A percentile compares a stretch with the other conserved stretches of the same genome.
Evolutionary conservation across 495 filamentous ascomycete genomes (phyloP).

Genomic region (Aspergillus bertholletiae): DNA sequence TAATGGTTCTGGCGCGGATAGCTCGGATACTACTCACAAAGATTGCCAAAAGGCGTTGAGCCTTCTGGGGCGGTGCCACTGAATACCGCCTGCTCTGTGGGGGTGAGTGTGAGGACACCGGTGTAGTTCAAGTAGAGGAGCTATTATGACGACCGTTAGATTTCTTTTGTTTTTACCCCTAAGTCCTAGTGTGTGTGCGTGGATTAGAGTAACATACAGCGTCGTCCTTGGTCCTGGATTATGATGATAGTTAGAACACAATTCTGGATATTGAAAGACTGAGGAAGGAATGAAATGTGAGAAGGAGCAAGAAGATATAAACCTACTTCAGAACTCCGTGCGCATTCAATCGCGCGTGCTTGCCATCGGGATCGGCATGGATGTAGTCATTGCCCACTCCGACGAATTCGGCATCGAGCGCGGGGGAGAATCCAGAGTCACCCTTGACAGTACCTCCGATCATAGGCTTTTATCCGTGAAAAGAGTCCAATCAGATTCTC

Average conservation of each 20-base stretch:
- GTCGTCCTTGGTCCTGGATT: constrained; percentile 23
- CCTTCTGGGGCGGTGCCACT: constrained; percentile 39
- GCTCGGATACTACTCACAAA: constrained; percentile 57
- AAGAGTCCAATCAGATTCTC: background rate
- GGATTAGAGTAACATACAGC: constrained; percentile 17
- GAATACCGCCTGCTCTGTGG: constrained; percentile 39
- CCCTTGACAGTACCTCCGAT: constrained; percentile 39
- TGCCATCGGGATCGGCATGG: constrained; percentile 43
- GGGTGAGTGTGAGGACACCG: constrained; percentile 39
- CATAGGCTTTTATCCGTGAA: constrained; percentile 34
- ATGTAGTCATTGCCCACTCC: constrained; percentile 52
- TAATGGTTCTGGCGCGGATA: no score
- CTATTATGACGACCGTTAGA: constrained; percentile 4
- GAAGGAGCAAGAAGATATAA: background rate
- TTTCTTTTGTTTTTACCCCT: background rate
- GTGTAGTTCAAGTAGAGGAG: constrained; percentile 49
- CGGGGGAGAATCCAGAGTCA: constrained; percentile 35
- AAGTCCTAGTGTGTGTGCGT: no score
- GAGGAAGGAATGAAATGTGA: no score
- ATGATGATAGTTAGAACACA: background rate
- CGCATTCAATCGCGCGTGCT: constrained; percentile 49
- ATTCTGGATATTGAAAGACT: background rate
- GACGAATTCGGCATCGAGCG: constrained; percentile 45
- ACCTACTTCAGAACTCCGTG: constrained; percentile 41
- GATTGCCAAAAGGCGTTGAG: constrained; percentile 53